Percentiles rank a stretch among this genome's conserved stretches.
Evolutionary conservation across 75 land plant genomes (phyloP).

Genomic region (Cryptomeria japonica): DNA sequence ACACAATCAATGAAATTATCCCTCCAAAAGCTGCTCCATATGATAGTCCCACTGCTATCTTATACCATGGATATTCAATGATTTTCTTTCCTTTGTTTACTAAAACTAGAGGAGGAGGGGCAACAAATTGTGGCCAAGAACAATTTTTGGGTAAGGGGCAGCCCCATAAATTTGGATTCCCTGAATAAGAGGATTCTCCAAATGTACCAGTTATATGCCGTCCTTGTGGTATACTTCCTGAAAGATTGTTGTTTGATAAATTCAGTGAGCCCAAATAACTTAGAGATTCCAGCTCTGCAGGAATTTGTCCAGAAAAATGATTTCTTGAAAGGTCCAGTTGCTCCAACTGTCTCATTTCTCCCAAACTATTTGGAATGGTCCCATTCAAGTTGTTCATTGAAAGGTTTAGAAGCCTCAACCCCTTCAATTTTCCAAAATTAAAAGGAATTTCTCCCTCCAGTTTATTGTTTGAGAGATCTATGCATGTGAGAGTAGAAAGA

Average conservation of each 20-base stretch:
- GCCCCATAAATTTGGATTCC: neutral
- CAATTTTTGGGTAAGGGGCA: neutral
- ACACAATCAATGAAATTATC: neutral
- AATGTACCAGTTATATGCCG: neutral
- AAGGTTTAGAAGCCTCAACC: constrained; percentile 18
- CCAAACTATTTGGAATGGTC: constrained; percentile 22
- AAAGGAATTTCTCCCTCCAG: neutral
- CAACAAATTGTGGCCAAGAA: neutral
- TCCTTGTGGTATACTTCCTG: constrained; percentile 10
- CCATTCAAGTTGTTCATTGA: constrained; percentile 19
- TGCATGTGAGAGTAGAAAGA: neutral
- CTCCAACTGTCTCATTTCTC: constrained; percentile 13
- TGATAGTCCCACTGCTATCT: neutral
- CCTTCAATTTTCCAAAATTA: constrained; percentile 22
- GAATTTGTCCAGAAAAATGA: constrained; percentile 16
- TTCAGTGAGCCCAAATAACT: constrained; percentile 9
- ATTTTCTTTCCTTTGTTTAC: neutral
- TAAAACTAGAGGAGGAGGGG: neutral
- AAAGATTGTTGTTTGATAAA: constrained; percentile 27
- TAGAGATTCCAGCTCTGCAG: neutral
- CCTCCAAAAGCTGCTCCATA: neutral
- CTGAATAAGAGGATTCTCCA: neutral
- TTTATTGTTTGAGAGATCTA: neutral
- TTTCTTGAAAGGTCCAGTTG: constrained; percentile 17
- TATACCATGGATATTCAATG: neutral